phyloP scores from a whole-genome alignment of 768 basidiomycete species.

The Suillus plorans region DNA sequence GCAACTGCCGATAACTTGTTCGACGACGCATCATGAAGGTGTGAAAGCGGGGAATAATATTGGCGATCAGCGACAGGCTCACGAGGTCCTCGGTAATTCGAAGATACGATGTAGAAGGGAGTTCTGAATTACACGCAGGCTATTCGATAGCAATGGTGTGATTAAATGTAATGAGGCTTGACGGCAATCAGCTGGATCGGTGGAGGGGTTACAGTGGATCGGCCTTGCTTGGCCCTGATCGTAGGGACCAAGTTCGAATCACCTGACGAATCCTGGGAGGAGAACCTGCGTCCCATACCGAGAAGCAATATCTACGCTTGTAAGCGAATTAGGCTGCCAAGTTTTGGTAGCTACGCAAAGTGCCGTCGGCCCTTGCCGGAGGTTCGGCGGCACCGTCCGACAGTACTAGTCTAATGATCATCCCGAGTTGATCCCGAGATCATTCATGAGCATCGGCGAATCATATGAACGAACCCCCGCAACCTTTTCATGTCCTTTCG shows the following conservation, averaged over 20 bases:
- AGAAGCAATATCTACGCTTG: background rate
- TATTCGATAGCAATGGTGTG: background rate
- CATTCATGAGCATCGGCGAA: background rate
- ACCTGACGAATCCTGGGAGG: background rate
- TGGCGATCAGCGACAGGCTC: background rate
- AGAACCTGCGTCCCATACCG: background rate
- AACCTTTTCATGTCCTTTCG: background rate
- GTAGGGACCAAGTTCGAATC: background rate
- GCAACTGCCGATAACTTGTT: background rate
- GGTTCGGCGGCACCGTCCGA: background rate
- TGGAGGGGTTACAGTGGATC: background rate
- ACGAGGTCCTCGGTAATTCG: background rate
- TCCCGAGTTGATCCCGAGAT: background rate
- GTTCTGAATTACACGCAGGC: background rate
- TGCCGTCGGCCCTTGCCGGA: background rate
- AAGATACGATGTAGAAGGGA: background rate
- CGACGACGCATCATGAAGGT: background rate
- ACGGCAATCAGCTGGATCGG: background rate
- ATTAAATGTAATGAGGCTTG: background rate
- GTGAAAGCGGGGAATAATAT: conserved; percentile 2
- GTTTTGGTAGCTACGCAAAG: background rate
- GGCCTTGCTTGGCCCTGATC: background rate
- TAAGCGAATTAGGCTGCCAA: background rate
- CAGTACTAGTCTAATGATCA: background rate
- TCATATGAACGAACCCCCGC: background rate